Evolutionary conservation across 2,329 filamentous ascomycete species (phyloP).

Genomic region (Diaporthe sp.): DNA sequence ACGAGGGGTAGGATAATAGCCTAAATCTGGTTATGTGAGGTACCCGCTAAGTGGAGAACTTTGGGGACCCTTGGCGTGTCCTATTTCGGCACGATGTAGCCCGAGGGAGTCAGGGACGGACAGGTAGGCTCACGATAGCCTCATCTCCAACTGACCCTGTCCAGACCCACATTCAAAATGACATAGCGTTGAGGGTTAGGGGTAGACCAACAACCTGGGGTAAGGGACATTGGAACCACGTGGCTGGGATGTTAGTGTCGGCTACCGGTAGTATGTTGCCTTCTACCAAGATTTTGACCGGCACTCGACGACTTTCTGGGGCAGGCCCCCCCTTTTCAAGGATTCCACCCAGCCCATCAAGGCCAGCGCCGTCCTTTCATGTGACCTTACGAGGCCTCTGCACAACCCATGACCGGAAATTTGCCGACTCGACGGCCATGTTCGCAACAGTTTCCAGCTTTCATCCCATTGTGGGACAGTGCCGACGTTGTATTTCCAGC

Average conservation of each 20-base stretch:
- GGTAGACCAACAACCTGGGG: neutral
- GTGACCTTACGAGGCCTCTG: neutral
- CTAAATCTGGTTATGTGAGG: constrained; percentile 7
- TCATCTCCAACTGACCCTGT: neutral
- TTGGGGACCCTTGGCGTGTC: constrained; percentile 1
- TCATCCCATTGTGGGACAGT: constrained; percentile 21
- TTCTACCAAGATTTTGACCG: neutral
- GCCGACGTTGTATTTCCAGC: constrained; percentile 17
- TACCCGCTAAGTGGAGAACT: neutral
- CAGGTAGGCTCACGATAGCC: neutral
- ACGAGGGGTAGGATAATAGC: constrained; percentile 1
- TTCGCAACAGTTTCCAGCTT: constrained; percentile 26
- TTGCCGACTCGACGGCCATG: neutral
- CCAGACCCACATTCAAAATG: no score
- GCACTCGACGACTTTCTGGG: neutral
- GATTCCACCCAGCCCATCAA: neutral
- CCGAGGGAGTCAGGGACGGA: neutral
- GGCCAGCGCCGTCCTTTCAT: neutral
- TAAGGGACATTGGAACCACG: neutral
- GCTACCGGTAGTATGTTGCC: neutral
- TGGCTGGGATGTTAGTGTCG: neutral
- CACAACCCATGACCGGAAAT: neutral
- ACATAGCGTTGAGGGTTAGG: neutral
- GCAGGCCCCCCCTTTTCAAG: neutral
- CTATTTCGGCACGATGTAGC: constrained; percentile 10